A percentile compares a stretch with the other conserved stretches of the same genome.
These are phyloP conservation scores for Phytopythium vexans DNA, from an alignment of 352 stramenopile genomes.

Conservation along the genomic window DNA sequence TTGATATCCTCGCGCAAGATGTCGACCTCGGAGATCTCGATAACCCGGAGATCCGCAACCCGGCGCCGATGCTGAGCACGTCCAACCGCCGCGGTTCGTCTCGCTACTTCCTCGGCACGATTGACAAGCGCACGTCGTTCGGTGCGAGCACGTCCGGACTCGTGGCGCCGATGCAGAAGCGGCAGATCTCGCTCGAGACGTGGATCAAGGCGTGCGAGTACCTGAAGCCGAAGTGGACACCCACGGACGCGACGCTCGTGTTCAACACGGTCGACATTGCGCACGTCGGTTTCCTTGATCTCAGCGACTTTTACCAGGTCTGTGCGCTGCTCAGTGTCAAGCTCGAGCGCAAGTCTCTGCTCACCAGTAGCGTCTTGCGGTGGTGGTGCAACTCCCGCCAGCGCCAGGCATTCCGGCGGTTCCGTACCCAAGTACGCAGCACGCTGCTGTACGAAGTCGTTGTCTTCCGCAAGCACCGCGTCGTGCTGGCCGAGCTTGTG, in stretches of 20 bases:
- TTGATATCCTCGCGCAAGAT: constrained; percentile 69
- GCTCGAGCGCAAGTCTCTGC: constrained; percentile 44
- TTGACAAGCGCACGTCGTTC: constrained; percentile 44
- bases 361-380: constrained; percentile 41
- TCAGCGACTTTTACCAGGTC: constrained; percentile 76
- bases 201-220: constrained; percentile 74
- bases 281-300: constrained; percentile 54
- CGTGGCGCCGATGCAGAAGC: constrained; percentile 43
- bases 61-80: constrained; percentile 28
- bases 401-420: constrained; percentile 47
- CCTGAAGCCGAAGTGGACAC: constrained; percentile 72
- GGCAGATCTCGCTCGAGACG: constrained; percentile 60
- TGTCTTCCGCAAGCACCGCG: constrained; percentile 58
- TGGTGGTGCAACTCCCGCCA: constrained; percentile 40
- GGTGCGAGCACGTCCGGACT: constrained; percentile 26
- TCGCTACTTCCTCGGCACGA: constrained; percentile 43
- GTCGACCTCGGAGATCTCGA: constrained; percentile 27
- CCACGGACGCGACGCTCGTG: constrained; percentile 66
- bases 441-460: constrained; percentile 60
- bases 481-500: constrained; percentile 70
- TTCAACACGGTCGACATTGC: constrained; percentile 79
- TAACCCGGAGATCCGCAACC: constrained; percentile 3
- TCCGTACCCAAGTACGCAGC: constrained; percentile 46
- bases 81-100: constrained; percentile 55
- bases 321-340: constrained; percentile 74